Evolutionary conservation across 148 eudicot genomes (phyloP).

Genomic region (Limonium bicolor): DNA sequence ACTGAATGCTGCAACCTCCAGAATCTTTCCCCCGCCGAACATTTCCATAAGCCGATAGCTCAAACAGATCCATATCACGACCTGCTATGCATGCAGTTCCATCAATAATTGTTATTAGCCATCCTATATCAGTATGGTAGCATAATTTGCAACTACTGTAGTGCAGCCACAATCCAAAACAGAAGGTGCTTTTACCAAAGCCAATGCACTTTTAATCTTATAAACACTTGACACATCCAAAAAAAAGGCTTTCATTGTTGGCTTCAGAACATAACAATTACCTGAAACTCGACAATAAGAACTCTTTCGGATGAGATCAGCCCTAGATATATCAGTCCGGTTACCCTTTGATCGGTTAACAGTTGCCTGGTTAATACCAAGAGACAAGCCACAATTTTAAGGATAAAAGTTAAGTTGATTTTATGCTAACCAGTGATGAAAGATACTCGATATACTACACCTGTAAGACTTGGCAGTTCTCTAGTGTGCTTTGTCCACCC

Average conservation of each 20-base stretch:
- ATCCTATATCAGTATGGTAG: too few relatives aligned
- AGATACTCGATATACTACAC: too few relatives aligned
- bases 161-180: not conserved
- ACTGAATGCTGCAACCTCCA: conserved; percentile 90
- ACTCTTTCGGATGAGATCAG: conserved; percentile 76
- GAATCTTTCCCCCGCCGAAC: conserved; percentile 69
- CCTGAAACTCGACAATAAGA: conserved; percentile 95
- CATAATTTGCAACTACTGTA: not conserved
- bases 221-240: not conserved
- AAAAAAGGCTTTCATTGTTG: too few relatives aligned
- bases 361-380: conserved; percentile 75
- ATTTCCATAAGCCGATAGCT: conserved; percentile 74
- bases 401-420: too few relatives aligned
- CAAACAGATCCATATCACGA: conserved; percentile 85
- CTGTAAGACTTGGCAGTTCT: conserved; percentile 98
- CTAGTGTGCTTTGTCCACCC: conserved; percentile 95
- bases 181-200: not conserved
- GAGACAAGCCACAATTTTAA: not conserved
- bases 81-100: conserved; percentile 23
- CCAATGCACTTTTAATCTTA: not conserved
- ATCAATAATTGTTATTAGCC: not conserved
- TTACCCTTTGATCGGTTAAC: conserved; percentile 91
- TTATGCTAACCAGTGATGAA: too few relatives aligned
- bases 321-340: conserved; percentile 67
- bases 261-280: too few relatives aligned